Conservation (phyloP, 129 eudicot genomes). For the Saussurea involucrata region DNA sequence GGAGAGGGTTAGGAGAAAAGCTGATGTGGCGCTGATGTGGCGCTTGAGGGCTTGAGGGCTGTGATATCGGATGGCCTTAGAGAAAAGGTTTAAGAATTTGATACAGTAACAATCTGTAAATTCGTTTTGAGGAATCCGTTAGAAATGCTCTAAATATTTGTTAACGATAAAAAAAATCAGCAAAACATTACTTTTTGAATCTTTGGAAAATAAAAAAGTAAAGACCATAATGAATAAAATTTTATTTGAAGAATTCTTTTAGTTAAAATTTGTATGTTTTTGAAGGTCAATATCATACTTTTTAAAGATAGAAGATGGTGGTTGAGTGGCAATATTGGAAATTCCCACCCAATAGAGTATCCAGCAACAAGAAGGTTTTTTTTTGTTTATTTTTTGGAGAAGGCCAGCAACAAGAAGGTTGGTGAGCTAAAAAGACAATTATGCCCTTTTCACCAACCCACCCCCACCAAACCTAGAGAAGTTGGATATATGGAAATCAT, state of each 20-base stretch:
- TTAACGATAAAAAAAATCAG: no score
- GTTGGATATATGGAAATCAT: not conserved
- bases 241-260: not conserved
- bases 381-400: no score
- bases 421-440: conserved; percentile 16
- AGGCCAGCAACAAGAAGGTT: not conserved
- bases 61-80: no score
- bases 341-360: not conserved
- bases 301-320: not conserved
- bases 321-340: conserved; percentile 28
- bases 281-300: not conserved
- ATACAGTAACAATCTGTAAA: no score
- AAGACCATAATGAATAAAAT: not conserved
- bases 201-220: no score
- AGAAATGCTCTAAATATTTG: no score
- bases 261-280: not conserved
- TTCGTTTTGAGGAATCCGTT: no score
- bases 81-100: no score
- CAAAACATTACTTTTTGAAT: not conserved
- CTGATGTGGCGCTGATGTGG: no score
- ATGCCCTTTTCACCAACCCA: conserved; percentile 34
- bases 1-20: no score
- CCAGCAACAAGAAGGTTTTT: not conserved
- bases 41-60: no score
- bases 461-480: conserved; percentile 26